phyloP scores from a whole-genome alignment of 768 basidiomycete genomes.

The Lepiota venenata region DNA sequence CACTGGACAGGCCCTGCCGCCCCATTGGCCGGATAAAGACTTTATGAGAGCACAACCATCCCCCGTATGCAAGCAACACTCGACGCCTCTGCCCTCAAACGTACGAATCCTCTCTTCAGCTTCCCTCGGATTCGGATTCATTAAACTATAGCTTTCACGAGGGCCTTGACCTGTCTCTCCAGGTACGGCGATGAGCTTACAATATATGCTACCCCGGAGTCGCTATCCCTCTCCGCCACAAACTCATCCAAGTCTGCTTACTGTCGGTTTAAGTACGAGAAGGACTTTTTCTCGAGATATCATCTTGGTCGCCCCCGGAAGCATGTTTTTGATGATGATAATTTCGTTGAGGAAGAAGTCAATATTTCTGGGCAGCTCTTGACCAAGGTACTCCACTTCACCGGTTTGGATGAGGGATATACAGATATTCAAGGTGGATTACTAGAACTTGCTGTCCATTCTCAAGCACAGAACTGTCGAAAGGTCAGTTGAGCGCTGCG shows the following conservation, averaged over 20 bases:
- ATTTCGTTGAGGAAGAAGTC: slow-evolving; percentile 34
- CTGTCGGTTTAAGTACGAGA: slow-evolving; percentile 69
- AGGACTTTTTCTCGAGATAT: slow-evolving; percentile 70
- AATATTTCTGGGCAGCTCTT: slow-evolving; percentile 59
- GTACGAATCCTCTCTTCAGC: slow-evolving; percentile 25
- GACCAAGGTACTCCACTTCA: slow-evolving; percentile 49
- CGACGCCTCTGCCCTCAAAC: slow-evolving; percentile 52
- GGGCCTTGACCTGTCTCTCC: slow-evolving; percentile 71
- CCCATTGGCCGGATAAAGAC: no score
- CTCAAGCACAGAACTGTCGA: slow-evolving; percentile 72
- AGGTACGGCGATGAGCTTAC: slow-evolving; percentile 81
- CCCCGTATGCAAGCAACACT: slow-evolving; percentile 63
- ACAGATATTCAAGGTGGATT: slow-evolving; percentile 3
- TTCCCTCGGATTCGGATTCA: slow-evolving; percentile 10
- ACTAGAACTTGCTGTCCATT: slow-evolving; percentile 66
- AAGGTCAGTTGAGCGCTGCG: slow-evolving; percentile 74
- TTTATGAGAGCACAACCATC: background rate
- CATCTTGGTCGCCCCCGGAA: slow-evolving; percentile 28
- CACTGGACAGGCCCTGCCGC: background rate
- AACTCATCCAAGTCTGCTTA: slow-evolving; percentile 84
- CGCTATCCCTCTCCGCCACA: slow-evolving; percentile 64
- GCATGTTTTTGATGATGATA: slow-evolving; percentile 15
- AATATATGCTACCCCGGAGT: slow-evolving; percentile 59
- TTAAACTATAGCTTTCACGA: slow-evolving; percentile 59
- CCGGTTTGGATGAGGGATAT: background rate